A percentile compares a stretch with the other conserved stretches of the same genome.
Evolutionary conservation across 352 stramenopile species (phyloP).

Genomic region (Phytophthora foliorum): DNA sequence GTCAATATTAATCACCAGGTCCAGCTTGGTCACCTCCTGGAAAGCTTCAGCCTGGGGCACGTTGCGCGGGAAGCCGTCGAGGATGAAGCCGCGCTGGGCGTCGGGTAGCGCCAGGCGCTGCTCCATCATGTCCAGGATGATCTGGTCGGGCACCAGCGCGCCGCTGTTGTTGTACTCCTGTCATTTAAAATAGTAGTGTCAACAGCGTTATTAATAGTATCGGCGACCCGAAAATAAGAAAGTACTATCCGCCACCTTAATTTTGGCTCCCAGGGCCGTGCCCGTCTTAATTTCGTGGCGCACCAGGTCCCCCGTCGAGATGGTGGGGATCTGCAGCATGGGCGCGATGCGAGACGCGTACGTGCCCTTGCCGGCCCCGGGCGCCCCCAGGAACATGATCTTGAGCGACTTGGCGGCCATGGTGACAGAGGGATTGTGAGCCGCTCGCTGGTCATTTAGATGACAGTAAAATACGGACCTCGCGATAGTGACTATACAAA

Average conservation of each 20-base stretch:
- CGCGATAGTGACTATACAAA: constrained; percentile 2
- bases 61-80: constrained; percentile 92
- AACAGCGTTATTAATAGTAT: neutral
- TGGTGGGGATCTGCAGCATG: constrained; percentile 88
- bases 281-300: constrained; percentile 89
- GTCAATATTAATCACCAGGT: constrained; percentile 92
- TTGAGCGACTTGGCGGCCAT: constrained; percentile 63
- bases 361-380: constrained; percentile 92
- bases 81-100: constrained; percentile 84
- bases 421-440: constrained; percentile 14
- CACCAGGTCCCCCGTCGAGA: constrained; percentile 92
- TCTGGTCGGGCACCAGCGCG: constrained; percentile 87
- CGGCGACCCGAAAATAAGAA: no score
- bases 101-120: constrained; percentile 77
- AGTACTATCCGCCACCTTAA: constrained; percentile 57
- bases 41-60: constrained; percentile 90
- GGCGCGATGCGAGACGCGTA: constrained; percentile 90
- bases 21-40: constrained; percentile 75
- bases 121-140: constrained; percentile 92
- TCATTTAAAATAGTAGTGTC: neutral
- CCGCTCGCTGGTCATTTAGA: constrained; percentile 1
- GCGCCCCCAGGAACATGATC: constrained; percentile 93
- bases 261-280: constrained; percentile 74
- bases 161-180: constrained; percentile 88
- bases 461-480: constrained; percentile 16